These are phyloP conservation scores for Chrysoporthe puriensis DNA, from an alignment of 2,329 filamentous ascomycete genomes.

Conservation along the genomic window DNA sequence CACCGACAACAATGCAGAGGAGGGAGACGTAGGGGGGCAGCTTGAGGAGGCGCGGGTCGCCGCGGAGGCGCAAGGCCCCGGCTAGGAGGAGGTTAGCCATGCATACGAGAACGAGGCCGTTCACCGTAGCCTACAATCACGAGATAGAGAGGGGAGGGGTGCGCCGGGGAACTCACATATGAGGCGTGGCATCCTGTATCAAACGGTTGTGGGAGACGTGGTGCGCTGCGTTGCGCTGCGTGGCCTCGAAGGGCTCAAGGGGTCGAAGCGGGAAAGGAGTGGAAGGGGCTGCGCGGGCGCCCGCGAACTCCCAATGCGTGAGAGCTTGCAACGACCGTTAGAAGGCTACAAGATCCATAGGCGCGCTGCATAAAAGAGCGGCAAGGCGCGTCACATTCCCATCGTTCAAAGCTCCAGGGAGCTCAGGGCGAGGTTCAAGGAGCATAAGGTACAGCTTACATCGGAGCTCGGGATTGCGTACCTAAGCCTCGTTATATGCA, in stretches of 20 bases:
- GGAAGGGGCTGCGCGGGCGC: slow-evolving; percentile 20
- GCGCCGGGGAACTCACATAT: slow-evolving; percentile 47
- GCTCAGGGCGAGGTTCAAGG: not conserved
- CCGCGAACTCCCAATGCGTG: slow-evolving; percentile 13
- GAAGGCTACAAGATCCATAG: slow-evolving; percentile 15
- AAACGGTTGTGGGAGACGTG: not conserved
- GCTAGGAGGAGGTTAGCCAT: slow-evolving; percentile 41
- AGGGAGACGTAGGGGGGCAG: slow-evolving; percentile 87
- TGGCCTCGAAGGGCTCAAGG: not conserved
- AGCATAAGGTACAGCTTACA: slow-evolving; percentile 6
- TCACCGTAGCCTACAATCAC: not conserved
- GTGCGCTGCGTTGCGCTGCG: not conserved
- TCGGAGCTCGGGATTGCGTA: slow-evolving; percentile 25
- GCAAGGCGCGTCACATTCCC: not conserved
- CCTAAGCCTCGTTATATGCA: slow-evolving; percentile 23
- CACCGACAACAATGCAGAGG: slow-evolving; percentile 80
- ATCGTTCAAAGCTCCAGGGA: not conserved
- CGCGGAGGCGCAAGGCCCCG: slow-evolving; percentile 70
- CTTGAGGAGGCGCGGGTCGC: slow-evolving; percentile 80
- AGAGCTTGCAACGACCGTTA: slow-evolving; percentile 1
- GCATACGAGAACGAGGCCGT: not conserved
- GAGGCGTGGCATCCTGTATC: slow-evolving; percentile 55
- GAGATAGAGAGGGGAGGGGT: not conserved
- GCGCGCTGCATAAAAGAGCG: not conserved
- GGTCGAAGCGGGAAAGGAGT: slow-evolving; percentile 2